These are phyloP conservation scores for Clitoria ternatea DNA, from an alignment of 306 rosid species.

Conservation along the genomic window DNA sequence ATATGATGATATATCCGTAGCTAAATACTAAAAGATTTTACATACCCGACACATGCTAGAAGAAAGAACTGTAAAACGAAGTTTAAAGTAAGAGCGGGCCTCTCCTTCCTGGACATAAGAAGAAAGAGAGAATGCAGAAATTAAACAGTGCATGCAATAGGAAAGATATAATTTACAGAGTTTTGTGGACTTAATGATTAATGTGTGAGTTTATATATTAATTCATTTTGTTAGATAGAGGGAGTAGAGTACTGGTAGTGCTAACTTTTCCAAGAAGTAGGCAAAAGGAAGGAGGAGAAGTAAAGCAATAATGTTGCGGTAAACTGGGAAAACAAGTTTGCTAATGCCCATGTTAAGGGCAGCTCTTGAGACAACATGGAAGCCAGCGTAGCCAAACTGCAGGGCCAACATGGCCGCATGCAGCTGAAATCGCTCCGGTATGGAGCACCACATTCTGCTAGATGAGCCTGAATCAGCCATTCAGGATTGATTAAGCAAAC, in stretches of 20 bases:
- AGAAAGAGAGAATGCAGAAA: background rate
- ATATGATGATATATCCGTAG: too few species aligned
- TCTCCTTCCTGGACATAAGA: slow-evolving; percentile 65
- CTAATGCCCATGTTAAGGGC: slow-evolving; percentile 98
- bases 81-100: slow-evolving; percentile 75
- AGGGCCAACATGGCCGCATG: slow-evolving; percentile 95
- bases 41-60: slow-evolving; percentile 93
- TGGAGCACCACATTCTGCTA: slow-evolving; percentile 69
- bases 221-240: background rate
- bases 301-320: slow-evolving; percentile 81
- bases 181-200: too few species aligned
- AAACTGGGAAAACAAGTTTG: slow-evolving; percentile 91
- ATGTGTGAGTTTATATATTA: too few species aligned
- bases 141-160: background rate
- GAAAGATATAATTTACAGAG: background rate
- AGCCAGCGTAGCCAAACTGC: slow-evolving; percentile 97
- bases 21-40: background rate
- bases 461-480: slow-evolving; percentile 68
- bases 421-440: slow-evolving; percentile 77
- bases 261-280: slow-evolving; percentile 77
- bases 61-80: slow-evolving; percentile 71
- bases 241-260: background rate
- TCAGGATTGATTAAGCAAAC: background rate
- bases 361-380: slow-evolving; percentile 90
- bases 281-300: slow-evolving; percentile 90